Percentiles rank a stretch among this genome's conserved stretches.
Conservation (phyloP, 495 filamentous ascomycete genomes). For the Viridothelium virens region DNA sequence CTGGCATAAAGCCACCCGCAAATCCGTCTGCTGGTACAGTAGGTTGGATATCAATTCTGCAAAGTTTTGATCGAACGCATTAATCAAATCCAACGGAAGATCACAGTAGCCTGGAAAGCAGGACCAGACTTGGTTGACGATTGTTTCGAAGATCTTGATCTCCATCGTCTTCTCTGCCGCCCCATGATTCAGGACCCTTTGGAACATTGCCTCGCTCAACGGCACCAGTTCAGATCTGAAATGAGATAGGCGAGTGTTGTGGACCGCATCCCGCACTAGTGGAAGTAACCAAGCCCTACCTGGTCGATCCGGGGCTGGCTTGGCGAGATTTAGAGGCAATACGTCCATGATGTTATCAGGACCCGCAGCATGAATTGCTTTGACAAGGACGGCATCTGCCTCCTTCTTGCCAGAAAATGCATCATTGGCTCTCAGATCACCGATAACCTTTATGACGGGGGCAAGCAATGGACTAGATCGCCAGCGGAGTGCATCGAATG, state of each 20-base stretch:
- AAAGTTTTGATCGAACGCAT: conserved; percentile 72
- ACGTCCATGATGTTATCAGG: conserved; percentile 71
- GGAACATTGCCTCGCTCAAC: conserved; percentile 81
- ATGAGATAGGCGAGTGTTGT: conserved; percentile 75
- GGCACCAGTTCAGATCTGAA: conserved; percentile 82
- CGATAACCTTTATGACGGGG: conserved; percentile 65
- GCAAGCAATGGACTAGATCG: conserved; percentile 66
- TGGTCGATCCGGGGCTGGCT: conserved; percentile 63
- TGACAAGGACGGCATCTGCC: conserved; percentile 78
- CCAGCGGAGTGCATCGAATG: conserved; percentile 84
- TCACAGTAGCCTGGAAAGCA: conserved; percentile 94
- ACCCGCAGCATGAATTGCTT: conserved; percentile 80
- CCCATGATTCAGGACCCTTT: conserved; percentile 73
- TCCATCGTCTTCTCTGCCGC: conserved; percentile 80
- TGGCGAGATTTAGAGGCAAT: conserved; percentile 74
- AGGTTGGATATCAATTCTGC: conserved; percentile 86
- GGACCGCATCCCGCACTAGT: conserved; percentile 72
- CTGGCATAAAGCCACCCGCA: conserved; percentile 78
- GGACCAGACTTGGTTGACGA: conserved; percentile 93
- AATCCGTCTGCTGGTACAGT: conserved; percentile 81
- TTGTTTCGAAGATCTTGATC: conserved; percentile 92
- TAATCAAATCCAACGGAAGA: conserved; percentile 67
- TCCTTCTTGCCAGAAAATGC: conserved; percentile 92
- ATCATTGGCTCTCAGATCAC: conserved; percentile 80
- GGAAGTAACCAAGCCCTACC: conserved; percentile 94